Base-by-base conservation (phyloP, 805 yeast species). In the Groenewaldozyma salmanticensis region DNA sequence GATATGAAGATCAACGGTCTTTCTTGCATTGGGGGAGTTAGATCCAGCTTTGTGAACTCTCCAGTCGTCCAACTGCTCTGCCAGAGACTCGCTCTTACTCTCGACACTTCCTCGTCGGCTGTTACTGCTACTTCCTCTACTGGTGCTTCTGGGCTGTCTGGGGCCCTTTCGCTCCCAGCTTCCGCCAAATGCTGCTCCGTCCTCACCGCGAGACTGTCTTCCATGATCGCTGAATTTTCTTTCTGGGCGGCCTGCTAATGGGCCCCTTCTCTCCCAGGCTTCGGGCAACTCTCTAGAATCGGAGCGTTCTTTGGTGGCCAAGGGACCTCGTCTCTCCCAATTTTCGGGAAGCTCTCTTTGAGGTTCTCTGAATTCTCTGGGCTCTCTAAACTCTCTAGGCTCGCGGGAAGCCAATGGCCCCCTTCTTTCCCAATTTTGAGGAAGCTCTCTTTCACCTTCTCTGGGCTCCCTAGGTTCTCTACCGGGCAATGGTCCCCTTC, bases 31-130 rank as follows among this genome's bases (percentile, higher is more conserved):
- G 35, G 24, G 4, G 24, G 9, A 11, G 11, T 18, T 31, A 36
- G 11, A 15, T 34, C 27, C 35, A 21, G n/a, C 13, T 27, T 38
- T 38, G 35, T 31, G 29, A 51, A 57, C 61, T 50, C 60, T 42
- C 64, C 64, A 49, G 50, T 52, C 51, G 58, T 60, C 51, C 7
- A 37, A 42, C 29, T 32, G 21, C 27, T 51, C 54, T 22, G 49
- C 46, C 20, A 47, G 40, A n/a, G 34, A 29, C 13, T 24, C 29
- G 29, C 13, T 24, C 29, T 19, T 38, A 32, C 13, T 37, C 18
- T 37, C 43, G 60, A 81, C 85, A 40, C 77, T 24, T n/a, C n/a
- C n/a, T 61, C 24, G 75, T 74, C 36, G 75, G 74, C 52, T 70
- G 78, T 51, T 68, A 74, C 47, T 66, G 66, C 60, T 68, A 65